Percentiles rank a stretch among this genome's conserved stretches.
These are phyloP conservation scores for Thraustochytrium striatum DNA, from an alignment of 352 stramenopile species.

Conservation along the genomic window DNA sequence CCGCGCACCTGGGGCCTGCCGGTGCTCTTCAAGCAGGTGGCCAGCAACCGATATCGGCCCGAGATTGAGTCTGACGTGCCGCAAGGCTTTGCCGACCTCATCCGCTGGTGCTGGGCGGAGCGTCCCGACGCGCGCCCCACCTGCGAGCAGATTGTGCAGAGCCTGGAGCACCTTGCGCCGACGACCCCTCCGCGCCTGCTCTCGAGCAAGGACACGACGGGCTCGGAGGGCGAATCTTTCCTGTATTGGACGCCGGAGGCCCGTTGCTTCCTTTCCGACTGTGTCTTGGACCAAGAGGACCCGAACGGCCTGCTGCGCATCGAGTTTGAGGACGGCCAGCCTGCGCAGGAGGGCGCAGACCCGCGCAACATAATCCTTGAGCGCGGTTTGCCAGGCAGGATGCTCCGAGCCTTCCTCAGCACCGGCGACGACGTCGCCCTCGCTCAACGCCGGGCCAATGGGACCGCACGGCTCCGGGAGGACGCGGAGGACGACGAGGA, in stretches of 20 bases:
- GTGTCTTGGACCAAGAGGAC: neutral
- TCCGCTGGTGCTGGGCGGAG: conserved; percentile 17
- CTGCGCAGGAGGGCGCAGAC: neutral
- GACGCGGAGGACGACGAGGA: conserved; percentile 16
- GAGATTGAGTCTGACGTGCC: conserved; percentile 23
- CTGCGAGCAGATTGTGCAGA: neutral
- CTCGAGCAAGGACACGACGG: neutral
- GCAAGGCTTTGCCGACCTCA: neutral
- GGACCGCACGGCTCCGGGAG: conserved; percentile 25
- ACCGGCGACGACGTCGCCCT: conserved; percentile 8
- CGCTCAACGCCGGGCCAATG: conserved; percentile 3
- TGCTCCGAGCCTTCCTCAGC: conserved; percentile 17
- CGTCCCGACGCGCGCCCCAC: neutral
- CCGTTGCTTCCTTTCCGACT: neutral
- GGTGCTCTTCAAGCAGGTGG: conserved; percentile 36
- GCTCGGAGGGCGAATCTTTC: conserved; percentile 9
- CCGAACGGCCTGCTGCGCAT: neutral
- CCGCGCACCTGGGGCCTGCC: conserved; percentile 19
- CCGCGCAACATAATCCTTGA: neutral
- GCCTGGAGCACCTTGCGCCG: neutral
- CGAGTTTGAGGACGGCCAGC: conserved; percentile 37
- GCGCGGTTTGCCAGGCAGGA: neutral
- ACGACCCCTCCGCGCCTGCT: neutral
- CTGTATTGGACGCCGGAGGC: conserved; percentile 4
- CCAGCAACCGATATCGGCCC: neutral